Conservation (phyloP, 2,329 filamentous ascomycete genomes). For the Colletotrichum camelliae region DNA sequence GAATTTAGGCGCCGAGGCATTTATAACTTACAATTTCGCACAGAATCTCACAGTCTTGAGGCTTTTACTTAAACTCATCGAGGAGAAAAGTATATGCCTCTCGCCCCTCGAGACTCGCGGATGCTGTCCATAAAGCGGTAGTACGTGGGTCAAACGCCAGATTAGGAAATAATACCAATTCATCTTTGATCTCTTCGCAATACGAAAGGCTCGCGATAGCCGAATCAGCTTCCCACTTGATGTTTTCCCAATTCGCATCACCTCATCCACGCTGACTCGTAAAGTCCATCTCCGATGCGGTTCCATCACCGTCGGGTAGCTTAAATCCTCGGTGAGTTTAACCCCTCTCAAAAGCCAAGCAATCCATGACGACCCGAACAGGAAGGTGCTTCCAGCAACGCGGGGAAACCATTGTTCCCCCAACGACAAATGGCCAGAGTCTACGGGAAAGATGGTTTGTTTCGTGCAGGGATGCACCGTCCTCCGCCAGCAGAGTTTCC, state of each 20-base stretch:
- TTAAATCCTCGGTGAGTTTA: not conserved
- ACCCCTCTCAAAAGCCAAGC: not conserved
- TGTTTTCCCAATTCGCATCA: not conserved
- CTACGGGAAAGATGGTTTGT: not conserved
- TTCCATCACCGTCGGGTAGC: not conserved
- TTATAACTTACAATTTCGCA: rapidly evolving
- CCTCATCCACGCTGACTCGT: not conserved
- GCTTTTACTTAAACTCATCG: too few relatives aligned
- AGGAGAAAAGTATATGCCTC: not conserved
- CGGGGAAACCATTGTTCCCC: not conserved
- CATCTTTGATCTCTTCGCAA: rapidly evolving
- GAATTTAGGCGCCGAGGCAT: not conserved
- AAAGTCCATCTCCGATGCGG: not conserved
- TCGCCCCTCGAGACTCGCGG: not conserved
- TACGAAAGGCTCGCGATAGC: not conserved
- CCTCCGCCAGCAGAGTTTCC: not conserved
- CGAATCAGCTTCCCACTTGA: not conserved
- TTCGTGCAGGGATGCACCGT: not conserved
- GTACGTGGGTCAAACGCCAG: rapidly evolving
- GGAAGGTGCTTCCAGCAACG: not conserved
- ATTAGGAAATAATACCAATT: rapidly evolving
- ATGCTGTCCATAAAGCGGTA: rapidly evolving
- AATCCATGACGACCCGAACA: not conserved
- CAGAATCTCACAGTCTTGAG: too few relatives aligned
- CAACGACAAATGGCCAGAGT: not conserved